Evolutionary conservation across 805 yeast genomes (phyloP), one percentile per base, ranked within the genome.

Genomic region (Ogataea pignaliae): DNA sequence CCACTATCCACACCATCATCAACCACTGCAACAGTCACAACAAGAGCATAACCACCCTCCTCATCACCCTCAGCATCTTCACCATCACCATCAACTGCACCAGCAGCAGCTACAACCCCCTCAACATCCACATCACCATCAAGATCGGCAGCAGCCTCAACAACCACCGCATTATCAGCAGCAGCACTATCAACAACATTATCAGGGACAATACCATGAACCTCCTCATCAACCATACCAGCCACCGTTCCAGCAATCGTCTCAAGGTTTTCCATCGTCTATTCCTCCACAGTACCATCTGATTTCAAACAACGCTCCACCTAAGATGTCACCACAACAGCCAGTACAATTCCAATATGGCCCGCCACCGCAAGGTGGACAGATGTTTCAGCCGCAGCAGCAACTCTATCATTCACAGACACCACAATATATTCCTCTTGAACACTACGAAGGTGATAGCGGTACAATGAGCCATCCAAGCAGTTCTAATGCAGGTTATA

Each of bases 201-300:
- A 30, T 32, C 42, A 36, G 17, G n/a, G 31, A 11, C 44, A 41
- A 6, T 36, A 31, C 14, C 36, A 17, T 11, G 40, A 29, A 10
- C 36, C 31, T 5, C 37, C 37, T 14, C 39, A 29, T 32, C 35
- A 38, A 17, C 12, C 16, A 10, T 13, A 29, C 3, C 41, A 26
- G 11, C 39, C 38, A 6, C 37, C 29, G 11, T 9, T 32, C 21
- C 40, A 26, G 30, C 37, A 31, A 14, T 38, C 32, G 29, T 30
- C 32, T 8, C 39, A 33, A 9, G 37, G 30, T 11, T 44, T 29
- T 3, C 35, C 15, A 16, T 12, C 8, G 12, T 32, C 35, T 9
- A 29, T 42, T 3, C 41, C 43, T 28, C 39, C 32, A 26, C 44
- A 31, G 30, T 42, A 28, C 18, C 42, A 34, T 12, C 21, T 17